Conservation (phyloP, 345 rosid genomes). For the Gossypium sturtianum region DNA sequence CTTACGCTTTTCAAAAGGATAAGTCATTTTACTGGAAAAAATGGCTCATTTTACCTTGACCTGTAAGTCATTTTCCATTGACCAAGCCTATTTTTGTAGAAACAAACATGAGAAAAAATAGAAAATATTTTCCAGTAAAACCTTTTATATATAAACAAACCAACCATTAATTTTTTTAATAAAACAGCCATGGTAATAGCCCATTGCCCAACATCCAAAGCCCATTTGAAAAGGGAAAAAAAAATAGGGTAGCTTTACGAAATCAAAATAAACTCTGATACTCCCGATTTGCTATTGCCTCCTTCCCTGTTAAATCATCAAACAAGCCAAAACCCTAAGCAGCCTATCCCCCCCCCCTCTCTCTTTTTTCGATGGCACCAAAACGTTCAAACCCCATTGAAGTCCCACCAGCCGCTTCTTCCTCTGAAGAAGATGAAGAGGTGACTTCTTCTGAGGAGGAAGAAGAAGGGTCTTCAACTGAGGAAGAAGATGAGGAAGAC, state of each 20-base stretch:
- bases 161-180: too few species aligned
- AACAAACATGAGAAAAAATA: too few species aligned
- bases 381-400: slow-evolving; percentile 25
- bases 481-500: slow-evolving; percentile 3
- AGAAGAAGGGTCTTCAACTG: neutral
- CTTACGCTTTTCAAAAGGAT: too few species aligned
- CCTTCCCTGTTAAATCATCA: neutral
- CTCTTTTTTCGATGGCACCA: slow-evolving; percentile 23
- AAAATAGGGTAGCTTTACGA: neutral
- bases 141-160: too few species aligned
- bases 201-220: neutral
- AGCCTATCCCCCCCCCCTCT: neutral
- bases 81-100: too few species aligned
- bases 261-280: neutral
- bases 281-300: neutral
- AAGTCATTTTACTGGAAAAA: too few species aligned
- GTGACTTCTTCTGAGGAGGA: slow-evolving; percentile 3
- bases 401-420: slow-evolving; percentile 27
- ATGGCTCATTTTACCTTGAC: too few species aligned
- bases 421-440: slow-evolving; percentile 9
- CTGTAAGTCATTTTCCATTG: too few species aligned
- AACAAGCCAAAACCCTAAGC: neutral
- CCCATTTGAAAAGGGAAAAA: neutral
- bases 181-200: neutral
- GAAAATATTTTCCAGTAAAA: too few species aligned